Base-by-base conservation (phyloP, 1,284 basidiomycete species). In the Fomitopsis pinicola region DNA sequence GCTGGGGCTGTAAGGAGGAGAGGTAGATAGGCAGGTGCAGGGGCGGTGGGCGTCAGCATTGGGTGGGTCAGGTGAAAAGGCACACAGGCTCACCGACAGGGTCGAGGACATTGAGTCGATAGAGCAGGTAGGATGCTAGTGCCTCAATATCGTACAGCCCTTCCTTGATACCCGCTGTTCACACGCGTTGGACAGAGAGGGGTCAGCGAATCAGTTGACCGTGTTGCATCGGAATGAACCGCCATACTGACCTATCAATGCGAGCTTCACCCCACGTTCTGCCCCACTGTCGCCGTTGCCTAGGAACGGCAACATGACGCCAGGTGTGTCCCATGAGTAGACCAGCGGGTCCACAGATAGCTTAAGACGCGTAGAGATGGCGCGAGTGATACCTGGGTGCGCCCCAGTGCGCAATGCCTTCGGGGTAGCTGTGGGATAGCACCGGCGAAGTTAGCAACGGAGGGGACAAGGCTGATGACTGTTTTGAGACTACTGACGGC, bases 251-350 rank as follows among this genome's bases (percentile, higher is more conserved):
- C 95, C 91, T 46, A 97, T 97, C 60, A 98, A 78, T 45, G 95
- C 95, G 30, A 98, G 84, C 76, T 97, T 98, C 59, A 98, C 81
- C 5, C 94, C 97, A 64, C 92, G 82, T 75, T 99, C 97, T 52
- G 94, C 89, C 28, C 95, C 97, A 62, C 80, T 79, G 54, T 85
- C 81, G 1, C 95, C 95, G 59, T 82, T 84, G 1, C 97, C 97
- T n/a, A 98, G 83, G 76, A 92, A 98, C 4, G 96, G 95, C 38
- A 98, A 81, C 96, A 99, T 98, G 44, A 98, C 92, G 1, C 97
- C 97, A 0, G 97, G 97, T 5, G 94, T 91, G 78, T 99, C 97
- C 72, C 91, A 96, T 3, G 97, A 92, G 76, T 99, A 98, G 17
- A 98, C 89, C 5, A 88, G 81, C 3, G 90, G 96, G 64, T 89